Evolutionary conservation across 257 asterid species (phyloP).

Genomic region (Perilla frutescens): DNA sequence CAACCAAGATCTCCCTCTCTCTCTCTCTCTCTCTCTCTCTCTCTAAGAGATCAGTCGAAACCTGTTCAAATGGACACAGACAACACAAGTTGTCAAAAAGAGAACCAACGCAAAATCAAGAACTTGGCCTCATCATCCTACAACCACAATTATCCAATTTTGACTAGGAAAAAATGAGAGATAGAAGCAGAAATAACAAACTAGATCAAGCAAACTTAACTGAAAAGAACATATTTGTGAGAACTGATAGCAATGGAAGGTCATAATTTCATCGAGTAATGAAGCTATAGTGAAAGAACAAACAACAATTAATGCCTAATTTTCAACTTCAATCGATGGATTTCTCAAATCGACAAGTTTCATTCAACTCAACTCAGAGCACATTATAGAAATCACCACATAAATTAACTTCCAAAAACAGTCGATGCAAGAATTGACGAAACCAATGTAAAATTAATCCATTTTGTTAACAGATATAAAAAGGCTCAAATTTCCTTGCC

Average conservation of each 20-base stretch:
- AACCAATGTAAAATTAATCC: not conserved
- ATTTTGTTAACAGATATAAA: not conserved
- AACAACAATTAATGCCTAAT: not conserved
- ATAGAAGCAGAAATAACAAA: not conserved
- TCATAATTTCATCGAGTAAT: not conserved
- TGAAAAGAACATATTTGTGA: not conserved
- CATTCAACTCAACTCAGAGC: no score
- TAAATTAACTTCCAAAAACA: not conserved
- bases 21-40: not conserved
- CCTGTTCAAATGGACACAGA: not conserved
- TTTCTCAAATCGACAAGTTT: not conserved
- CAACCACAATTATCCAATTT: not conserved
- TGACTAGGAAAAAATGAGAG: not conserved
- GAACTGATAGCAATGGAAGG: not conserved
- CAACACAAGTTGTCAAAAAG: not conserved
- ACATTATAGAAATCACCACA: no score
- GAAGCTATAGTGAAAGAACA: not conserved
- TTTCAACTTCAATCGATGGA: not conserved
- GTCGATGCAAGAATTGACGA: conserved; percentile 1
- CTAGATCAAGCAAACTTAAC: not conserved
- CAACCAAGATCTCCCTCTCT: not conserved
- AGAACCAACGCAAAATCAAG: not conserved
- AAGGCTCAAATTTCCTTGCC: not conserved
- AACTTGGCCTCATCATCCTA: not conserved
- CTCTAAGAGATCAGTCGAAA: not conserved